A percentile compares a stretch with the other conserved stretches of the same genome.
Evolutionary conservation across 306 rosid species (phyloP).

Genomic region (Dalbergia oliveri): DNA sequence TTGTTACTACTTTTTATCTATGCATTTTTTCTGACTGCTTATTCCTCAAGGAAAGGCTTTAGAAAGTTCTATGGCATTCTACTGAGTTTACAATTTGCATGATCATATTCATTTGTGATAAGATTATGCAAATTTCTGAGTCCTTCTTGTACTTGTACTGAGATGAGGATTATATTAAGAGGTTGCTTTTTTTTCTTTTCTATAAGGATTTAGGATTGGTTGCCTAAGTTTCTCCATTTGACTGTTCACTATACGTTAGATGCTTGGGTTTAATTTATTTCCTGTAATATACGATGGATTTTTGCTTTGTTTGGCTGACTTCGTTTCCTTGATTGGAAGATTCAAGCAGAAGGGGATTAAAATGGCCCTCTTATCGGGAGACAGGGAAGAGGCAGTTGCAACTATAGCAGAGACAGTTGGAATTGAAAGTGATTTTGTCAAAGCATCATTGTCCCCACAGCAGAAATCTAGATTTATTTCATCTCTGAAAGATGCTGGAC

Average conservation of each 20-base stretch:
- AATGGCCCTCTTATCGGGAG: slow-evolving; percentile 89
- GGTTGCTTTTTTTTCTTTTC: slow-evolving; percentile 18
- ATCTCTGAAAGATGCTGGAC: slow-evolving; percentile 83
- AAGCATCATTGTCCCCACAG: slow-evolving; percentile 86
- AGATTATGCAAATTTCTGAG: neutral
- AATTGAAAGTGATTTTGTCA: slow-evolving; percentile 67
- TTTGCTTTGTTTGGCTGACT: slow-evolving; percentile 50
- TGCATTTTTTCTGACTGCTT: slow-evolving; percentile 25
- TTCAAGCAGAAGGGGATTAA: slow-evolving; percentile 92
- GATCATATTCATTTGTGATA: slow-evolving; percentile 18
- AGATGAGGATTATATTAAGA: slow-evolving; percentile 1
- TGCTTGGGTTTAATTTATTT: slow-evolving; percentile 19
- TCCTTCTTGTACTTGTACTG: slow-evolving; percentile 11
- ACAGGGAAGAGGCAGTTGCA: slow-evolving; percentile 99
- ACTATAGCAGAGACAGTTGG: slow-evolving; percentile 85
- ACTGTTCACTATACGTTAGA: neutral
- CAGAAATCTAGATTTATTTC: slow-evolving; percentile 81
- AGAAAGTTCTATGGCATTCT: slow-evolving; percentile 1
- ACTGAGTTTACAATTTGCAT: neutral
- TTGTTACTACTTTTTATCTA: slow-evolving; percentile 1
- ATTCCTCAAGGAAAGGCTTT: slow-evolving; percentile 15
- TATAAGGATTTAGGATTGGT: neutral
- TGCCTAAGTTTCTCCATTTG: slow-evolving; percentile 28
- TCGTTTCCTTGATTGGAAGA: slow-evolving; percentile 60
- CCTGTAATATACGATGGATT: slow-evolving; percentile 7